Percentiles rank a stretch among this genome's conserved stretches.
phyloP scores from a whole-genome alignment of 768 basidiomycete species.

The Suillus occidentalis region DNA sequence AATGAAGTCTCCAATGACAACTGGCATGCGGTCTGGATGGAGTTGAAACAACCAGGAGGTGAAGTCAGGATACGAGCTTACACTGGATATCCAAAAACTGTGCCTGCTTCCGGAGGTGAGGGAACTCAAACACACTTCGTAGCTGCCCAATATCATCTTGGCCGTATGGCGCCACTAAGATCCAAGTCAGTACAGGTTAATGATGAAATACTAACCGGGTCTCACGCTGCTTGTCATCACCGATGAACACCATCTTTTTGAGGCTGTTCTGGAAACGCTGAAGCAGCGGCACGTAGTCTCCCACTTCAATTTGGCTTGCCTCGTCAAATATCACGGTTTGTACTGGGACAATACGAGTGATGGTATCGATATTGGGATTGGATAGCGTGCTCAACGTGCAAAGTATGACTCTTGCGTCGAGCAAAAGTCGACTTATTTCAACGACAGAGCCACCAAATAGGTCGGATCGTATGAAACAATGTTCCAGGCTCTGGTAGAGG shows the following conservation, averaged over 20 bases:
- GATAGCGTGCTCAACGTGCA: slow-evolving; percentile 52
- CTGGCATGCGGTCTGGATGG: slow-evolving; percentile 75
- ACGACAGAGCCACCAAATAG: no score
- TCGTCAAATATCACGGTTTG: no score
- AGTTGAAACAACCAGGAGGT: slow-evolving; percentile 11
- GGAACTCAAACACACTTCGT: no score
- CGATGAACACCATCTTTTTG: slow-evolving; percentile 38
- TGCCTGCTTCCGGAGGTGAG: slow-evolving; percentile 14
- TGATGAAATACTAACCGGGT: slow-evolving; percentile 8
- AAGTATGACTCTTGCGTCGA: slow-evolving; percentile 38
- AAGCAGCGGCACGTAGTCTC: slow-evolving; percentile 36
- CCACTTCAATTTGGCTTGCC: no score
- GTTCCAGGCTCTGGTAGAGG: no score
- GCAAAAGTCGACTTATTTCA: slow-evolving; percentile 19
- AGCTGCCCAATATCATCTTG: no score
- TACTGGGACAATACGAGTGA: slow-evolving; percentile 10
- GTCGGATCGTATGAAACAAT: no score
- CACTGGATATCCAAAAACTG: slow-evolving; percentile 59
- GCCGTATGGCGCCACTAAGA: no score
- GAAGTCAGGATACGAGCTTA: slow-evolving; percentile 31
- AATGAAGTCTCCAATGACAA: slow-evolving; percentile 69
- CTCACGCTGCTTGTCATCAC: slow-evolving; percentile 41
- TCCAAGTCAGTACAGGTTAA: neutral
- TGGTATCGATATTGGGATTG: slow-evolving; percentile 16
- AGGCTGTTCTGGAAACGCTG: slow-evolving; percentile 25